Conservation (phyloP, 106 monocot species). For the Dendrobium officinale region DNA sequence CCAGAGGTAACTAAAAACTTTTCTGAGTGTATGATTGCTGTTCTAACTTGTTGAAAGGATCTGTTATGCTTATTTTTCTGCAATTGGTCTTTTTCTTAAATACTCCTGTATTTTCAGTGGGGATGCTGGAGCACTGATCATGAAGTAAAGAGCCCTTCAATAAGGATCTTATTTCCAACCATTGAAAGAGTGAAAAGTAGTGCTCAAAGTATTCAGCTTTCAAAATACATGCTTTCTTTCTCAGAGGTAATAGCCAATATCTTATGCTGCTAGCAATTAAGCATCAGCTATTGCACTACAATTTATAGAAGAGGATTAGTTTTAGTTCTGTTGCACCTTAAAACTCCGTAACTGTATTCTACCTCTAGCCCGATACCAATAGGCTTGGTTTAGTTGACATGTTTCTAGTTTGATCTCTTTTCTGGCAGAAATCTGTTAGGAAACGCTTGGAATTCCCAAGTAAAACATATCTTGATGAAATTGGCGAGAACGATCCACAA, state of each 20-base stretch:
- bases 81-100: background rate
- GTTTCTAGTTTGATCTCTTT: no score
- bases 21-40: background rate
- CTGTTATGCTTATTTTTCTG: background rate
- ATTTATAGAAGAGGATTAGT: background rate
- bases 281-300: background rate
- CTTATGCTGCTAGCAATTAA: background rate
- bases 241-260: slow-evolving; percentile 33
- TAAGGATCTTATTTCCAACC: slow-evolving; percentile 61
- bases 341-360: background rate
- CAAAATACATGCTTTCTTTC: slow-evolving; percentile 41
- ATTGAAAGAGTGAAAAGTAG: slow-evolving; percentile 58
- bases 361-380: background rate
- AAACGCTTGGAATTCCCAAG: no score
- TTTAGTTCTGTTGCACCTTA: background rate
- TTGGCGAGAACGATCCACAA: no score
- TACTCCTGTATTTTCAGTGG: slow-evolving; percentile 35
- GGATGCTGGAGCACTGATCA: slow-evolving; percentile 51
- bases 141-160: slow-evolving; percentile 42
- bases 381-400: no score
- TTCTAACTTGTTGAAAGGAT: background rate
- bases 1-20: slow-evolving; percentile 45
- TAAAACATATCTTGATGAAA: no score
- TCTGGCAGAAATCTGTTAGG: no score
- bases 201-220: slow-evolving; percentile 28